Evolutionary conservation across 305 asterid genomes (phyloP).

Genomic region (Petunia hybrid): DNA sequence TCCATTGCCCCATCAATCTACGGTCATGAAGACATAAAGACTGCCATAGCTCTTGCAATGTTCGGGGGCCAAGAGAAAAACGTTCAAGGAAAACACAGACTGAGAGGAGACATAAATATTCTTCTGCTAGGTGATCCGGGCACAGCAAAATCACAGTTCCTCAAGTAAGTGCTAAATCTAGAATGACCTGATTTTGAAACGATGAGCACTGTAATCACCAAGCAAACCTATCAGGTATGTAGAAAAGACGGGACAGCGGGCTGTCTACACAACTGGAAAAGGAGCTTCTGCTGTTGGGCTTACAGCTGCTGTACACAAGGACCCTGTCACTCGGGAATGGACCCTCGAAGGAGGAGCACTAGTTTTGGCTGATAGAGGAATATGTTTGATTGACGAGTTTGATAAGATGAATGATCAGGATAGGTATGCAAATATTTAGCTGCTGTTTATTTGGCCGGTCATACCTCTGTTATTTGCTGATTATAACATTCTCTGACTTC

Average conservation of each 20-base stretch:
- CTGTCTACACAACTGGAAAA: constrained; percentile 98
- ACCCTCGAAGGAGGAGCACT: constrained; percentile 99
- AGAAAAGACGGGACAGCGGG: constrained; percentile 96
- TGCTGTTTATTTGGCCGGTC: background rate
- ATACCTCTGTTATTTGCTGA: constrained; percentile 36
- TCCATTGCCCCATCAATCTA: constrained; percentile 98
- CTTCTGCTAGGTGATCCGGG: constrained; percentile 99
- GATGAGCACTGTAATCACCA: constrained; percentile 36
- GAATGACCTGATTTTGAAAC: constrained; percentile 34
- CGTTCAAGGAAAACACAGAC: constrained; percentile 91
- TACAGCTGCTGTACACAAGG: constrained; percentile 97
- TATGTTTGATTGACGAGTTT: constrained; percentile 95
- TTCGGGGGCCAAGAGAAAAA: constrained; percentile 95
- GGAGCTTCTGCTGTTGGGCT: constrained; percentile 99
- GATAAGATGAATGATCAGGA: constrained; percentile 99
- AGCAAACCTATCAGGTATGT: constrained; percentile 62
- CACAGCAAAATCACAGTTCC: constrained; percentile 98
- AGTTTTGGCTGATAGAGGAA: constrained; percentile 98
- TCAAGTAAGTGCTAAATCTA: constrained; percentile 67
- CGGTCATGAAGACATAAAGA: constrained; percentile 96
- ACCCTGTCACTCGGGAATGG: constrained; percentile 98
- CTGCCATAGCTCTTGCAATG: constrained; percentile 97
- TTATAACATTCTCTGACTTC: constrained; percentile 16
- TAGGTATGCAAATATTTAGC: constrained; percentile 55
- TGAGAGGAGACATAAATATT: constrained; percentile 92